Percentiles rank a stretch among this genome's conserved stretches.
phyloP scores from a whole-genome alignment of 495 filamentous ascomycete genomes.

The Annulohypoxylon stygium region DNA sequence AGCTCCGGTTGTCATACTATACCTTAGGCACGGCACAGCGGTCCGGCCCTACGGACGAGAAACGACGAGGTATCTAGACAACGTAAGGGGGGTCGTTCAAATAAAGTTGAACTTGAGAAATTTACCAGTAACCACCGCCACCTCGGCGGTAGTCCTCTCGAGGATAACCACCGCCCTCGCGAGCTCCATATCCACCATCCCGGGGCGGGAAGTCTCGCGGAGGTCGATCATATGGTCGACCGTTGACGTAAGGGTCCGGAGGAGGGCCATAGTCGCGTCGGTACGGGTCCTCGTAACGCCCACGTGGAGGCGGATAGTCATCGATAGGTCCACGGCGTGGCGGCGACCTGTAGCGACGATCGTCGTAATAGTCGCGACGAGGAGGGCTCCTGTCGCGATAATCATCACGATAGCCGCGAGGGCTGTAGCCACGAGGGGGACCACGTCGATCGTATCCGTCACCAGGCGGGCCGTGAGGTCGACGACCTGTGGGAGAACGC shows the following conservation, averaged over 20 bases:
- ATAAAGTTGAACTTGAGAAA: constrained; percentile 43
- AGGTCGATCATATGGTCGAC: constrained; percentile 71
- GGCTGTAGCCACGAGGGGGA: constrained; percentile 84
- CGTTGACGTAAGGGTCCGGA: constrained; percentile 74
- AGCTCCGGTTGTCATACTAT: constrained; percentile 10
- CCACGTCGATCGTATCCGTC: constrained; percentile 84
- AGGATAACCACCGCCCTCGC: constrained; percentile 61
- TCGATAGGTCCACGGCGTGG: constrained; percentile 79
- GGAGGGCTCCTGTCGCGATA: constrained; percentile 86
- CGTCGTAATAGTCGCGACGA: constrained; percentile 86
- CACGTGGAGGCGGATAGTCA: constrained; percentile 77
- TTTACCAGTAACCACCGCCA: constrained; percentile 59
- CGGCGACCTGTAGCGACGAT: constrained; percentile 82
- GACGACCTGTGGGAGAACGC: constrained; percentile 69
- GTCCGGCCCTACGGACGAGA: constrained; percentile 25
- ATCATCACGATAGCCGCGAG: constrained; percentile 71
- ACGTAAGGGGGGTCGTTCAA: constrained; percentile 51
- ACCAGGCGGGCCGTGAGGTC: constrained; percentile 71
- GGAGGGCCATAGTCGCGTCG: constrained; percentile 70
- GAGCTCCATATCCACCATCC: constrained; percentile 61
- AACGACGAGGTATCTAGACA: constrained; percentile 48
- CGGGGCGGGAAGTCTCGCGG: constrained; percentile 67
- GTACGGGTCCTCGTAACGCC: constrained; percentile 73
- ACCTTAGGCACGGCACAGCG: constrained; percentile 8
- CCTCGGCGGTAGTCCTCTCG: constrained; percentile 61